These are phyloP conservation scores for Lecanoromycetidae sp. DNA, from an alignment of 2,329 filamentous ascomycete species.

Conservation along the genomic window DNA sequence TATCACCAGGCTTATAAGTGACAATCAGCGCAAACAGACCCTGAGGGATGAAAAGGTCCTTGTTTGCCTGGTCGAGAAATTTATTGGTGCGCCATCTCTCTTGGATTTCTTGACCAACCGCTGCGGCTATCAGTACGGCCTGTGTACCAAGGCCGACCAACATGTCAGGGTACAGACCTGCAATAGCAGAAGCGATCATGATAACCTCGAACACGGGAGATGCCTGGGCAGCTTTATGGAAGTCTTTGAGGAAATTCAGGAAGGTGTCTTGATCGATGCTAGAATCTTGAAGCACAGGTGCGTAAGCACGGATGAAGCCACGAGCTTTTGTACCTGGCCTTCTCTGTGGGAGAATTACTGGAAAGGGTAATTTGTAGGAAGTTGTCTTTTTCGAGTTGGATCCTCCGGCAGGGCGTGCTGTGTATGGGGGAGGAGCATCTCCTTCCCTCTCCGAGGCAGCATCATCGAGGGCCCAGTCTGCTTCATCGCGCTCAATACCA, in stretches of 20 bases:
- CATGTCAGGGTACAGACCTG: neutral
- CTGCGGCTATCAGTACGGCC: conserved; percentile 3
- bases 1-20: conserved; percentile 34
- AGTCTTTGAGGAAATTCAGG: conserved; percentile 28
- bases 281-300: conserved; percentile 25
- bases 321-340: neutral
- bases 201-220: conserved; percentile 12
- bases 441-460: neutral
- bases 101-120: conserved; percentile 7
- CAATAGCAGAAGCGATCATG: conserved; percentile 7
- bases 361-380: neutral
- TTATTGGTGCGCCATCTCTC: conserved; percentile 4
- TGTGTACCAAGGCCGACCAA: neutral
- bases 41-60: neutral
- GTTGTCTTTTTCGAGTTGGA: neutral
- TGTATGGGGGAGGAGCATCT: neutral
- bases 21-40: conserved; percentile 5
- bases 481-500: neutral
- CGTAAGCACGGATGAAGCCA: conserved; percentile 28
- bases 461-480: neutral
- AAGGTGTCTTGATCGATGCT: conserved; percentile 29
- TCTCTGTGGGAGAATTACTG: neutral
- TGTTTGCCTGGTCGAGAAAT: conserved; percentile 25
- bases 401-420: neutral
- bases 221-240: conserved; percentile 24